Evolutionary conservation across 345 rosid species (phyloP).

Genomic region (Luvunga scandens): DNA sequence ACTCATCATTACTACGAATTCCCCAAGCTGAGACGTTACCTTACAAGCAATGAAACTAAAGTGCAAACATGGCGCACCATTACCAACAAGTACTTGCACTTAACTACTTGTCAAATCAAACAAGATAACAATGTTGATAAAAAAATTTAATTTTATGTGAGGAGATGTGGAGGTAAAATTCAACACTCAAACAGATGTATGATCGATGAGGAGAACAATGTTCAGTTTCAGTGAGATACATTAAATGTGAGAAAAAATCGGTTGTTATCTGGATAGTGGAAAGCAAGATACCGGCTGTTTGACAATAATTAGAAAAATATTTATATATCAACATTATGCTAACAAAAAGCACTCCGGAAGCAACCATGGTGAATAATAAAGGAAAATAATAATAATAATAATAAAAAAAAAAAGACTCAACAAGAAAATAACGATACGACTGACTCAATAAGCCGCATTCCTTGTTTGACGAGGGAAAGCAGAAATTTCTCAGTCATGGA

Average conservation of each 20-base stretch:
- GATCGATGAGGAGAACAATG: not conserved
- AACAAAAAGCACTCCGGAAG: not conserved
- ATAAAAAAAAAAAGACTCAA: not conserved
- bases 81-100: not conserved
- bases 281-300: slow-evolving; percentile 1
- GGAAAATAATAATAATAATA: too few species aligned
- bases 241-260: not conserved
- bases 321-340: not conserved
- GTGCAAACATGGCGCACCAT: slow-evolving; percentile 5
- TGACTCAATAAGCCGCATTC: slow-evolving; percentile 3
- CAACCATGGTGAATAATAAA: not conserved
- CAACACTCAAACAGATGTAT: too few species aligned
- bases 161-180: too few species aligned
- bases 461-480: not conserved
- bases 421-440: not conserved
- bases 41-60: not conserved
- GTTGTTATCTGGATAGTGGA: not conserved
- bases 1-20: not conserved
- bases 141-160: not conserved
- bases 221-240: not conserved
- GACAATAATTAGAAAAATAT: not conserved
- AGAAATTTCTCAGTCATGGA: not conserved
- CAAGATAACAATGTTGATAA: too few species aligned
- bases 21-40: not conserved
- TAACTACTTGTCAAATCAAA: too few species aligned